Conservation (phyloP, 139 green algal species). For the Coelastrella sp. region DNA sequence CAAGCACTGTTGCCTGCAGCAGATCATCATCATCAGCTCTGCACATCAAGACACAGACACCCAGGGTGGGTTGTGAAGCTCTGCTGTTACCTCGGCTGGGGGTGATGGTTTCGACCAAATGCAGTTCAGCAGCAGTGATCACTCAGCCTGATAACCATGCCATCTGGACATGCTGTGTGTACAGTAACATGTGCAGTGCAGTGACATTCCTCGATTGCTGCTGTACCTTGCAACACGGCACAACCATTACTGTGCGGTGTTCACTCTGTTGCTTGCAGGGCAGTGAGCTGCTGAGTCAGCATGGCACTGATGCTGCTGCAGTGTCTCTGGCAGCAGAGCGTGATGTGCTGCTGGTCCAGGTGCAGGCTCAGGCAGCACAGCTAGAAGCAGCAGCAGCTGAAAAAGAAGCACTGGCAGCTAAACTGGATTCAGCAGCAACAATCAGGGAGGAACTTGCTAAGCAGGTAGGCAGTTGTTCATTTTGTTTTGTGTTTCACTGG, state of each 20-base stretch:
- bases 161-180: not conserved
- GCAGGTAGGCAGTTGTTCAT: not conserved
- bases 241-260: not conserved
- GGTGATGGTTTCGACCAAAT: not conserved
- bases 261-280: not conserved
- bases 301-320: constrained; percentile 1
- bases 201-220: no score
- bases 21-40: not conserved
- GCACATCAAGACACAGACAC: not conserved
- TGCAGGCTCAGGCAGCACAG: constrained; percentile 1
- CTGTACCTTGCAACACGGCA: no score
- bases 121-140: no score
- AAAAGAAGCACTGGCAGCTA: not conserved
- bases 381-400: constrained; percentile 15
- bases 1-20: not conserved
- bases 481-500: not conserved
- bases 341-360: constrained; percentile 1
- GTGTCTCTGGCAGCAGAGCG: not conserved
- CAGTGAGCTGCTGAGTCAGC: not conserved
- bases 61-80: not conserved
- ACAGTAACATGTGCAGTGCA: no score
- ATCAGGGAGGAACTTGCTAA: constrained; percentile 21
- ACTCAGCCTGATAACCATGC: no score
- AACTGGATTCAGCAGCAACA: constrained; percentile 17
- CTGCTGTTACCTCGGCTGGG: not conserved